Base-by-base conservation (phyloP, 345 rosid genomes). In the Hevea brasiliensis region DNA sequence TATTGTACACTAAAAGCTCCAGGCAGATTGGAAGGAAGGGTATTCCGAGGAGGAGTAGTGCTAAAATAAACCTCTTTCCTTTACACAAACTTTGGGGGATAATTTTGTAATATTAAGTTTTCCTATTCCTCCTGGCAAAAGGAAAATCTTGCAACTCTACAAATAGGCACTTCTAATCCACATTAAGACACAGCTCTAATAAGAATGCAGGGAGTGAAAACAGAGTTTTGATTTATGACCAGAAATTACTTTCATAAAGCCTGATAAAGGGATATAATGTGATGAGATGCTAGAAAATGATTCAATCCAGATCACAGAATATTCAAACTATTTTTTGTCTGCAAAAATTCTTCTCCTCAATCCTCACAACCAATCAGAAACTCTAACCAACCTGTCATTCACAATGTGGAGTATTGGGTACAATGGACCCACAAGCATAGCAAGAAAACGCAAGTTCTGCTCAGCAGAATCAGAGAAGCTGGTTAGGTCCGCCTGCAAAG, bases 351-450 rank as follows among this genome's bases (percentile, higher is more conserved):
- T 53, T 67, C 44, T 27, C 44, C 18, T 27, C 42, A 29, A 67
- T n/a, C 42, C 48, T 35, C 21, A 35, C 27, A 64, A 42, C 13
- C n/a, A 20, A 68, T 68, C 24, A 53, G 29, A 67, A 32, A 32
- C 42, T 18, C 35, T 63, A 56, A 84, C 88, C 57, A 76, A 91
- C 97, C 94, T 89, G 71, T 87, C 91, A 73, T 85, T 87, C 74
- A 89, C 80, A 41, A 86, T 69, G 59, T 88, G 85, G 70, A 91
- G 90, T 61, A 91, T 86, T 18, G 92, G 97, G 70, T 88, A 89
- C 77, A 85, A 88, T 48, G 92, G 94, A 68, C 97, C 90, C 42
- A 83, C 85, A 82, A 89, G 89, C 92, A 88, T 89, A 0, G 94
- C 90, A 71, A 91, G 86, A 75, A 91, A 87, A 72, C 84, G 85